A percentile compares a stretch with the other conserved stretches of the same genome.
Evolutionary conservation across 306 rosid genomes (phyloP).

Genomic region (Lathyrus sativus): DNA sequence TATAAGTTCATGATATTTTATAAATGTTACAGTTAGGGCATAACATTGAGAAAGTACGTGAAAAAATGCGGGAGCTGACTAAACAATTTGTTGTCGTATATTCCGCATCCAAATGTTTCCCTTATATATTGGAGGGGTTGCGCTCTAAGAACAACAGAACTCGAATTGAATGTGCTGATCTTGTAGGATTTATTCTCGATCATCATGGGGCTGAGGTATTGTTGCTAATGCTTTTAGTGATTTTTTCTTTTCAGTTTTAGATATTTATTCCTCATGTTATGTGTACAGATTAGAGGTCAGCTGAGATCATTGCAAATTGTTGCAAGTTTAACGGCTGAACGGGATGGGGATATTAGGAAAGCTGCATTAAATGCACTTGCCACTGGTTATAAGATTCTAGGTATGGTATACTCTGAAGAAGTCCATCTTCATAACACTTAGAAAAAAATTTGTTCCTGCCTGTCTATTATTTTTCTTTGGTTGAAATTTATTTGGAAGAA

Average conservation of each 20-base stretch:
- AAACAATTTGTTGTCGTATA: slow-evolving; percentile 74
- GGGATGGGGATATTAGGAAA: slow-evolving; percentile 95
- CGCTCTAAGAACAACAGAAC: slow-evolving; percentile 98
- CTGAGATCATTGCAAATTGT: slow-evolving; percentile 87
- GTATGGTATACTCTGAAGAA: slow-evolving; percentile 49
- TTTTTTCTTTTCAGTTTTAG: slow-evolving; percentile 10
- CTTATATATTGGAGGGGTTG: slow-evolving; percentile 91
- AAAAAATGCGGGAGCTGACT: slow-evolving; percentile 92
- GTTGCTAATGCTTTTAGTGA: neutral
- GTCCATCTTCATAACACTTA: neutral
- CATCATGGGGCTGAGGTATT: slow-evolving; percentile 88
- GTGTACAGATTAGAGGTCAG: slow-evolving; percentile 84
- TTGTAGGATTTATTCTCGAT: slow-evolving; percentile 87
- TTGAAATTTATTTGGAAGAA: neutral
- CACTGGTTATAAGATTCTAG: slow-evolving; percentile 96
- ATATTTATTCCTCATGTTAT: slow-evolving; percentile 32
- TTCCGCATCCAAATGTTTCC: slow-evolving; percentile 85
- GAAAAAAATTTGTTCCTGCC: neutral
- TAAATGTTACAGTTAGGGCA: slow-evolving; percentile 81
- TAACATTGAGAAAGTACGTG: slow-evolving; percentile 91
- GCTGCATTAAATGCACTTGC: slow-evolving; percentile 97
- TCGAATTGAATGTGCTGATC: slow-evolving; percentile 91
- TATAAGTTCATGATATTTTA: slow-evolving; percentile 12
- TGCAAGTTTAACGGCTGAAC: slow-evolving; percentile 94
- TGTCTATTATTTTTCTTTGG: neutral